Base-by-base conservation (phyloP, 2,329 filamentous ascomycete species). In the Arthrobotrys entomopaga region DNA sequence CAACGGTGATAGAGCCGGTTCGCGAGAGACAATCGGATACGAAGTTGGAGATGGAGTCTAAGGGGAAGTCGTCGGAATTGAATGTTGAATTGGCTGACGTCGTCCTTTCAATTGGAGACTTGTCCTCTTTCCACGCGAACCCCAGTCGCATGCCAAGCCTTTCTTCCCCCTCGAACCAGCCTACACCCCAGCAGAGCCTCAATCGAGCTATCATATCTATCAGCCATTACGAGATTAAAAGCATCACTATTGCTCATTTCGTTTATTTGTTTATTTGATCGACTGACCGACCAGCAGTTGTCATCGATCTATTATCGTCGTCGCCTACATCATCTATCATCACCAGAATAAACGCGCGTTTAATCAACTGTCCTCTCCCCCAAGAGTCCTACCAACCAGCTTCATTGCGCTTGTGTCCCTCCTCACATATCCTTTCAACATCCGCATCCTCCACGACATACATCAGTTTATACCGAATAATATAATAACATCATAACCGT, bases 101-200 rank as follows among this genome's bases (percentile, higher is more conserved):
- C 67, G 67, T 43, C 67, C 8, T 49, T 40, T 54, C 52, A 34
- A 34, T 10, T 46, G 40, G 56, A 61, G 69, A 66, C 58, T 56
- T 73, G 69, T 65, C 69, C 69, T 73, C 63, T 73, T 65, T 52
- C 38, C 8, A 38, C 57, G 22, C 24, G 57, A 57, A 63, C 65
- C 54, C 42, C 46, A n/a, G 26, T n/a, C 29, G 29, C 2, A 34
- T 46, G 58, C 58, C 58, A 61, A 64, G 48, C 13, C 42, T 19
- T 34, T 34, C 29, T 34, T 34, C 29, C 26, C 29, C 29, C 10
- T 10, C 6, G 6, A 34, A 34, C 29, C 6, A 29, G 7, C n/a
- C n/a, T 3, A 34, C 29, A 34, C 29, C 29, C 29, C 5, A 34
- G 29, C 29, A 34, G 29, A 34, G 29, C 29, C 29, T 5, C 29